A percentile compares a stretch with the other conserved stretches of the same genome.
These are phyloP conservation scores for Mycosphaerelloides madeirae DNA, from an alignment of 2,329 filamentous ascomycete genomes.

Conservation along the genomic window DNA sequence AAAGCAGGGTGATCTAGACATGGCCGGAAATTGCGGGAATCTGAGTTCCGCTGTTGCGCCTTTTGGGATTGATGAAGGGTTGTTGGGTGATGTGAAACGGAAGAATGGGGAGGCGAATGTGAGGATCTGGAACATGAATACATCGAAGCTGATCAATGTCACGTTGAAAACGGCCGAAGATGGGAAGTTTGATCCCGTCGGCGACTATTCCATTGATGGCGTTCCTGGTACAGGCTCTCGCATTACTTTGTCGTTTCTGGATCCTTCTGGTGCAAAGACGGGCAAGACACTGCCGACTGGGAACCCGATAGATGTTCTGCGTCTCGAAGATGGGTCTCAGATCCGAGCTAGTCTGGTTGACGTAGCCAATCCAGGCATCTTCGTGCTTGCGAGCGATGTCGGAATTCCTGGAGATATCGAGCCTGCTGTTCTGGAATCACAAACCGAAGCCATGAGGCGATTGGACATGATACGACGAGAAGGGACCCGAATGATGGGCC, in stretches of 20 bases:
- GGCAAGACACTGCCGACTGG: conserved; percentile 59
- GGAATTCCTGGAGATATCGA: conserved; percentile 48
- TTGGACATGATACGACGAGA: conserved; percentile 56
- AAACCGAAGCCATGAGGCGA: conserved; percentile 45
- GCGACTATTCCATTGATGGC: conserved; percentile 60
- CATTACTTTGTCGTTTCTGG: conserved; percentile 57
- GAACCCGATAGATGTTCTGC: conserved; percentile 48
- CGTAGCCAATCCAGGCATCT: conserved; percentile 60
- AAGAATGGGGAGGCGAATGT: conserved; percentile 41
- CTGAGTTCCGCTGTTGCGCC: conserved; percentile 65
- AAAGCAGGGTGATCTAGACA: conserved; percentile 56
- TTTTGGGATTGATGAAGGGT: conserved; percentile 54
- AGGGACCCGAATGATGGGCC: conserved; percentile 58
- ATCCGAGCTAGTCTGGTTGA: conserved; percentile 57
- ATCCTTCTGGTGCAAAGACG: conserved; percentile 60
- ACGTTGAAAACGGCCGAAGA: conserved; percentile 43
- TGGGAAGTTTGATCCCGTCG: conserved; percentile 35
- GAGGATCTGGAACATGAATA: conserved; percentile 67
- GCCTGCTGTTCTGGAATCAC: conserved; percentile 51
- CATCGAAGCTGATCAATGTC: conserved; percentile 54
- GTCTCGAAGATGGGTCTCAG: conserved; percentile 32
- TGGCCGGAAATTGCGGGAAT: conserved; percentile 71
- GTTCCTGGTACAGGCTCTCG: conserved; percentile 55
- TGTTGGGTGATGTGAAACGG: conserved; percentile 36
- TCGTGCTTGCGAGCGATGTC: conserved; percentile 54